Base-by-base conservation (phyloP, 768 basidiomycete genomes). In the Russula earlei region DNA sequence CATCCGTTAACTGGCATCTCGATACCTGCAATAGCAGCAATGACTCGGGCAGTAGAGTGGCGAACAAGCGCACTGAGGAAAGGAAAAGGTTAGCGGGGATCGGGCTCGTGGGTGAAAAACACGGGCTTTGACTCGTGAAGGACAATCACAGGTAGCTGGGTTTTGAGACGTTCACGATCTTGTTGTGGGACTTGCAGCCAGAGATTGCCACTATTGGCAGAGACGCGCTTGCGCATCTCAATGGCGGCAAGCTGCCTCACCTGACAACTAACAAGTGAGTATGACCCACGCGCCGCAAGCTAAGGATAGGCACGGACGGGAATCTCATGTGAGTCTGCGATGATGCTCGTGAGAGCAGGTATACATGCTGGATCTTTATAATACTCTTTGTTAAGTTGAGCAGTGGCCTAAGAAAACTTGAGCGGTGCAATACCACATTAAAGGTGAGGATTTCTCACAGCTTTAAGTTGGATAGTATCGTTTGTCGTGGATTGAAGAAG, bases 181-280 rank as follows among this genome's bases (percentile, higher is more conserved):
- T 76, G 73, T 67, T 79, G 78, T 34, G 81, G 71, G 27, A 91
- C 77, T 54, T 79, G 74, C 19, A 81, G 74, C 96, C 96, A 99
- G 31, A 94, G 71, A 67, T 79, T 81, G 48, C 86, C 87, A 62
- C 85, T 88, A 64, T 85, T 85, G 67, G 83, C 79, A 25, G 77
- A 69, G 58, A 97, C 81, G 55, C 95, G 88, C 77, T 99, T 99
- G 64, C 95, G 81, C 68, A 97, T 77, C 72, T 99, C 96, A 53
- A 97, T 93, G 8, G 94, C 93, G 46, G 94, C 91, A 20, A 99
- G 80, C 82, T 99, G 96, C 59, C 93, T 89, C 60, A 97, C 84
- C 94, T 99, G 49, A 10, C 48, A 12, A 40, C 45, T 9, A 2
- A 34, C 17, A 58, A 27, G 40, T 38, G 12, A 25, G 15, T 9